A percentile compares a stretch with the other conserved stretches of the same genome.
These are phyloP conservation scores for Talaromyces sp. DNA, from an alignment of 2,329 filamentous ascomycete genomes.

Conservation along the genomic window DNA sequence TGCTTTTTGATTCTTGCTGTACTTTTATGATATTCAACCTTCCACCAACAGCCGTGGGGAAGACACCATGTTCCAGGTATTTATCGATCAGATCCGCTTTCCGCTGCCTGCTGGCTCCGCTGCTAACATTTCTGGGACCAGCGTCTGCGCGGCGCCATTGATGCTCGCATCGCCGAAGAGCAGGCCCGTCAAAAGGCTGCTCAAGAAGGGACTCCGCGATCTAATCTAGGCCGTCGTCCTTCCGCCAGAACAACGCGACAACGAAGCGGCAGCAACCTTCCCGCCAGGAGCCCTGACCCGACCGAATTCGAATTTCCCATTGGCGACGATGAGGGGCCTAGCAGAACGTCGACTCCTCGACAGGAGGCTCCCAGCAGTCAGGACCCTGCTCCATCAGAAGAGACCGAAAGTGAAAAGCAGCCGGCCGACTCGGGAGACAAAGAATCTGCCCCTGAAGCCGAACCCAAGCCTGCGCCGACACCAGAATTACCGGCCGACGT, in stretches of 20 bases:
- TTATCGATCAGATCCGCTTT: not conserved
- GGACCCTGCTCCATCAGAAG: slow-evolving; percentile 18
- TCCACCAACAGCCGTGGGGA: slow-evolving; percentile 13
- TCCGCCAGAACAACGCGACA: slow-evolving; percentile 25
- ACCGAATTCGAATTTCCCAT: slow-evolving; percentile 85
- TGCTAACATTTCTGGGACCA: slow-evolving; percentile 30
- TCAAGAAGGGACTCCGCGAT: slow-evolving; percentile 39
- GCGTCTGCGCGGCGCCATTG: slow-evolving; percentile 79
- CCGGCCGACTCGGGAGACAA: slow-evolving; percentile 18
- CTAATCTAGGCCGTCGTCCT: slow-evolving; percentile 37
- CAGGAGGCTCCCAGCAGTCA: slow-evolving; percentile 38
- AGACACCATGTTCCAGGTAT: slow-evolving; percentile 28
- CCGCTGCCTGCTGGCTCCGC: not conserved
- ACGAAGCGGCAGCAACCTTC: slow-evolving; percentile 31
- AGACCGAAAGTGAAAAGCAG: slow-evolving; percentile 16
- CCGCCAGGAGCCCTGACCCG: slow-evolving; percentile 67
- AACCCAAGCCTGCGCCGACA: slow-evolving; percentile 19
- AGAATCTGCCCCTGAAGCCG: slow-evolving; percentile 16
- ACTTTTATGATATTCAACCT: slow-evolving; percentile 10
- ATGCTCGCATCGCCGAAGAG: slow-evolving; percentile 84
- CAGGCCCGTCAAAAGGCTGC: slow-evolving; percentile 68
- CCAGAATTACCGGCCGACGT: slow-evolving; percentile 68
- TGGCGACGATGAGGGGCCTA: slow-evolving; percentile 67
- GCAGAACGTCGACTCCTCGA: slow-evolving; percentile 56
- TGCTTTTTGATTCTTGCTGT: not conserved